Evolutionary conservation across 805 yeast species (phyloP).

Genomic region (Pichia kluyveri): DNA sequence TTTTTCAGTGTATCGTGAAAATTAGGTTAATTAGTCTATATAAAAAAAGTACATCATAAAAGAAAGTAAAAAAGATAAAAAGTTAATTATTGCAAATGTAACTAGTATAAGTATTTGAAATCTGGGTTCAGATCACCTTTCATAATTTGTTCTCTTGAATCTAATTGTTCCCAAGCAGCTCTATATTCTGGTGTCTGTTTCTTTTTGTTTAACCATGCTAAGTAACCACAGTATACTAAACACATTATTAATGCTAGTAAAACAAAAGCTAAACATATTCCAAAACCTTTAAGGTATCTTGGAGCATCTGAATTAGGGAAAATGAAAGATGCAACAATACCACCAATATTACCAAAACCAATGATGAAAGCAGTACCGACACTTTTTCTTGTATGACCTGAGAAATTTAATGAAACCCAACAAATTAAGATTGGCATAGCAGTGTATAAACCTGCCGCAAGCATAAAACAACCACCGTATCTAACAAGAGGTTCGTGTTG

Average conservation of each 20-base stretch:
- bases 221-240: conserved; percentile 24
- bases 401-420: conserved; percentile 55
- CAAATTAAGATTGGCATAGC: conserved; percentile 65
- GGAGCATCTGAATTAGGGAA: conserved; percentile 52
- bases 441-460: conserved; percentile 49
- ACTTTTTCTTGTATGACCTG: conserved; percentile 53
- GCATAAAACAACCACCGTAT: conserved; percentile 57
- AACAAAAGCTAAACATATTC: conserved; percentile 40
- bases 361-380: conserved; percentile 43
- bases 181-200: conserved; percentile 26
- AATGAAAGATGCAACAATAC: conserved; percentile 53
- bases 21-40: no score
- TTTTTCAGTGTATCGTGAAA: no score
- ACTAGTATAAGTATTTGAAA: conserved; percentile 37
- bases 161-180: conserved; percentile 21
- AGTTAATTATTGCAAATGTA: no score
- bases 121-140: conserved; percentile 34
- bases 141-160: conserved; percentile 23
- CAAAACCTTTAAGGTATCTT: conserved; percentile 44
- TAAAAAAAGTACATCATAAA: background rate
- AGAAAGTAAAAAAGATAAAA: background rate
- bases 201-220: conserved; percentile 26
- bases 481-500: conserved; percentile 25
- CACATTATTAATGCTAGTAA: conserved; percentile 31
- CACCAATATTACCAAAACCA: conserved; percentile 70